Evolutionary conservation across 495 filamentous ascomycete species (phyloP).

Genomic region (Xylaria longipes): DNA sequence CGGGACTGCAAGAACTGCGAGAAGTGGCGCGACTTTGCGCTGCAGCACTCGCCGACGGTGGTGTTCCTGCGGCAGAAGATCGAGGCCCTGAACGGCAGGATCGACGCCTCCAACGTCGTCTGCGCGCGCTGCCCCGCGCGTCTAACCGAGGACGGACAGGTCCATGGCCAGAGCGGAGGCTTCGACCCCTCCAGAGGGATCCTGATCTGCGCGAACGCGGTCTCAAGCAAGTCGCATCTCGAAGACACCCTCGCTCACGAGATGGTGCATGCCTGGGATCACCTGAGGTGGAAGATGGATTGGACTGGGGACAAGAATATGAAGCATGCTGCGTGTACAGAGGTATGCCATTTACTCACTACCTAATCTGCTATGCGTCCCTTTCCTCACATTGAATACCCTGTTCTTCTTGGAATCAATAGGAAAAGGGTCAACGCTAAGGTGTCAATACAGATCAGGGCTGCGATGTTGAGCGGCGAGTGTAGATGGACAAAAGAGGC

Average conservation of each 20-base stretch:
- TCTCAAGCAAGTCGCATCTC: slow-evolving; percentile 73
- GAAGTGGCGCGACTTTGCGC: slow-evolving; percentile 75
- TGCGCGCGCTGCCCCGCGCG: slow-evolving; percentile 75
- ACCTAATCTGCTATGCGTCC: background rate
- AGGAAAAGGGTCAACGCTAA: slow-evolving; percentile 27
- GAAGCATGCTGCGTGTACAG: slow-evolving; percentile 92
- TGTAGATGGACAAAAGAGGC: slow-evolving; percentile 91
- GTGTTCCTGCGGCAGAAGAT: slow-evolving; percentile 84
- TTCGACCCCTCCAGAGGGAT: slow-evolving; percentile 87
- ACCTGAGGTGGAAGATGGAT: slow-evolving; percentile 88
- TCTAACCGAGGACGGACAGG: slow-evolving; percentile 49
- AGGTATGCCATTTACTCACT: slow-evolving; percentile 61
- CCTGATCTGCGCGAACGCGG: slow-evolving; percentile 85
- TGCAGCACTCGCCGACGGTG: slow-evolving; percentile 82
- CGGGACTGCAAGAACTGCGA: slow-evolving; percentile 80
- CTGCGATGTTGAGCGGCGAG: slow-evolving; percentile 89
- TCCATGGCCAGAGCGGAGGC: slow-evolving; percentile 68
- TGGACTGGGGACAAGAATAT: slow-evolving; percentile 70
- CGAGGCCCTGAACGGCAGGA: slow-evolving; percentile 71
- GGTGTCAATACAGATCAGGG: slow-evolving; percentile 71
- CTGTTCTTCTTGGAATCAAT: background rate
- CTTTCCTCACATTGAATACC: background rate
- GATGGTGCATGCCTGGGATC: slow-evolving; percentile 97
- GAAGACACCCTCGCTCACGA: slow-evolving; percentile 97
- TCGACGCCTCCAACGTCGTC: slow-evolving; percentile 76